Percentiles rank a stretch among this genome's conserved stretches.
phyloP scores from a whole-genome alignment of 2,329 filamentous ascomycete genomes.

The Alternaria sp. region DNA sequence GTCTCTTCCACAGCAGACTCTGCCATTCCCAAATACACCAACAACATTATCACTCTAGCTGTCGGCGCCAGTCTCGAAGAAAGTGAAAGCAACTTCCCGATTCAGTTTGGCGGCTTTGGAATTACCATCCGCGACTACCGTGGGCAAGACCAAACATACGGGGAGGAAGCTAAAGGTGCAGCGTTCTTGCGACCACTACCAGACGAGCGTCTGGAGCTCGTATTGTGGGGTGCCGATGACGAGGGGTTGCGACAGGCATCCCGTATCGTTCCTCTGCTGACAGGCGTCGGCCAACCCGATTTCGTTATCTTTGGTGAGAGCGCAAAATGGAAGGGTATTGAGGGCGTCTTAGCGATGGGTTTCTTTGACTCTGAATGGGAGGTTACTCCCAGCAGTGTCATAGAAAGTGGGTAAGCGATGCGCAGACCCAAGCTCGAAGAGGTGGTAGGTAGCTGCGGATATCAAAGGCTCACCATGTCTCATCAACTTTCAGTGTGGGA shows the following conservation, averaged over 20 bases:
- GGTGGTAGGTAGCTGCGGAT: not conserved
- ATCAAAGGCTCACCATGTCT: not conserved
- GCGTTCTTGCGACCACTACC: constrained; percentile 59
- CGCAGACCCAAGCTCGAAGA: not conserved
- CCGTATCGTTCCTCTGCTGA: constrained; percentile 61
- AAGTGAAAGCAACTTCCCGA: constrained; percentile 34
- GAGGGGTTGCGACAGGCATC: constrained; percentile 57
- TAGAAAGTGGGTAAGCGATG: constrained; percentile 10
- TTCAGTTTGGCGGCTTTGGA: constrained; percentile 29
- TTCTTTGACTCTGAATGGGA: constrained; percentile 63
- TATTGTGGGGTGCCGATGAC: constrained; percentile 62
- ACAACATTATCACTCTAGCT: constrained; percentile 56
- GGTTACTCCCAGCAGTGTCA: constrained; percentile 56
- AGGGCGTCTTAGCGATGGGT: constrained; percentile 60
- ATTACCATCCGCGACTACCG: constrained; percentile 29
- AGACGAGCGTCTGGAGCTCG: constrained; percentile 58
- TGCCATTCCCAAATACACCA: constrained; percentile 20
- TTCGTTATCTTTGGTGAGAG: constrained; percentile 58
- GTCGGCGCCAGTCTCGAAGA: constrained; percentile 34
- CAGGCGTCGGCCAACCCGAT: constrained; percentile 64
- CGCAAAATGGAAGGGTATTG: constrained; percentile 59
- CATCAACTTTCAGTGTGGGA: not conserved
- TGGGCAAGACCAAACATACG: constrained; percentile 28
- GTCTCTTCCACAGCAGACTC: constrained; percentile 5
- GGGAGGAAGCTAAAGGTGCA: constrained; percentile 52